These are phyloP conservation scores for Solanum paucissectum DNA, from an alignment of 257 asterid genomes.

Conservation along the genomic window DNA sequence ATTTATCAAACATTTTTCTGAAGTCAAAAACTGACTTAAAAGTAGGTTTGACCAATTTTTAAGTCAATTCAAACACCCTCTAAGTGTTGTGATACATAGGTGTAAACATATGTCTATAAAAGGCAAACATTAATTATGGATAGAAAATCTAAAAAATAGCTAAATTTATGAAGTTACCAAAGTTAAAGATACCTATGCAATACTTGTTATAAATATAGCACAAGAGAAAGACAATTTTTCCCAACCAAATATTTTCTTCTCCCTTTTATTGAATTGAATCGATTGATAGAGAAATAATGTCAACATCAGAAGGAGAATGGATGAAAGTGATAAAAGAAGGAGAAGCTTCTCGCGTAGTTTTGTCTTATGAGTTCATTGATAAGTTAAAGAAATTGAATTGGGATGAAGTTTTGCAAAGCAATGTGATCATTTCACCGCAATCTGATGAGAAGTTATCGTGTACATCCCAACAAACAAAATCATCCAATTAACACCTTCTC, in stretches of 20 bases:
- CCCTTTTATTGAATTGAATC: neutral
- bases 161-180: neutral
- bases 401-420: neutral
- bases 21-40: too few species aligned
- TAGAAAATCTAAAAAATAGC: neutral
- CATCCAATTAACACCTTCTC: neutral
- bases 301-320: neutral
- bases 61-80: neutral
- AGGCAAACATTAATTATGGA: neutral
- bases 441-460: neutral
- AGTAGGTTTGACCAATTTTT: neutral
- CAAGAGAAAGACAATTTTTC: neutral
- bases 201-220: neutral
- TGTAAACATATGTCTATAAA: too few species aligned
- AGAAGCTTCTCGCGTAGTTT: neutral
- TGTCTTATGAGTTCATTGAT: constrained; percentile 18
- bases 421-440: neutral
- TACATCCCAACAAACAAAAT: neutral
- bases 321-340: neutral
- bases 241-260: neutral
- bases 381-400: constrained; percentile 4
- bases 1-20: neutral
- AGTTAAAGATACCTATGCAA: neutral
- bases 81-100: neutral
- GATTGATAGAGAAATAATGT: neutral